Conservation (phyloP, 768 basidiomycete species). For the Xerocomellus intermedius region DNA sequence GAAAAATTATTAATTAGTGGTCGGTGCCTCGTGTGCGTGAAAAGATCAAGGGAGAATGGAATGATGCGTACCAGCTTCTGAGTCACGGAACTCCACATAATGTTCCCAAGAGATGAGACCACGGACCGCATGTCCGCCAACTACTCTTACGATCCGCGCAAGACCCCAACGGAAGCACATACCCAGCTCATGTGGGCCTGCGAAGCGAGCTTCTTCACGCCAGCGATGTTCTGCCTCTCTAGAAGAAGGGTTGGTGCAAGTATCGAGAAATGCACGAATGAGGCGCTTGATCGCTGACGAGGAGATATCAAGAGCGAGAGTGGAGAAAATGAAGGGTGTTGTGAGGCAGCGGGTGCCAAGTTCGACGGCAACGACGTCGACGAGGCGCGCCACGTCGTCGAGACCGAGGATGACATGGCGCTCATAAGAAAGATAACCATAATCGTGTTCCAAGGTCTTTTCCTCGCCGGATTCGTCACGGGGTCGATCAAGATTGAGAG, state of each 20-base stretch:
- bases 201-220: conserved; percentile 81
- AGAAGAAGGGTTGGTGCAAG: conserved; percentile 41
- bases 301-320: conserved; percentile 82
- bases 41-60: conserved; percentile 18
- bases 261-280: conserved; percentile 76
- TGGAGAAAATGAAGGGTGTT: conserved; percentile 90
- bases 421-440: conserved; percentile 73
- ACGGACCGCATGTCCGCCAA: conserved; percentile 68
- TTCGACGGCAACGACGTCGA: conserved; percentile 68
- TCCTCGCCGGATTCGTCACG: conserved; percentile 39
- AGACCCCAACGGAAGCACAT: conserved; percentile 95
- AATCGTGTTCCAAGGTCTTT: conserved; percentile 45
- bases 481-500: conserved; percentile 50
- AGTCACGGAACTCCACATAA: conserved; percentile 77
- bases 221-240: conserved; percentile 52
- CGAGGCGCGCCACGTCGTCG: conserved; percentile 67
- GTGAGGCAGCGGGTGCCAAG: conserved; percentile 73
- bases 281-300: conserved; percentile 71
- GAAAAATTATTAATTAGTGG: conserved; percentile 19
- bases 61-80: conserved; percentile 70
- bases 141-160: conserved; percentile 69
- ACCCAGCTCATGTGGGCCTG: conserved; percentile 83
- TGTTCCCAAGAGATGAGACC: conserved; percentile 85
- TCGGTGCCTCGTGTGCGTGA: conserved; percentile 25
- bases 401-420: conserved; percentile 76